phyloP scores from a whole-genome alignment of 805 yeast genomes.

The Candida succiphila region DNA sequence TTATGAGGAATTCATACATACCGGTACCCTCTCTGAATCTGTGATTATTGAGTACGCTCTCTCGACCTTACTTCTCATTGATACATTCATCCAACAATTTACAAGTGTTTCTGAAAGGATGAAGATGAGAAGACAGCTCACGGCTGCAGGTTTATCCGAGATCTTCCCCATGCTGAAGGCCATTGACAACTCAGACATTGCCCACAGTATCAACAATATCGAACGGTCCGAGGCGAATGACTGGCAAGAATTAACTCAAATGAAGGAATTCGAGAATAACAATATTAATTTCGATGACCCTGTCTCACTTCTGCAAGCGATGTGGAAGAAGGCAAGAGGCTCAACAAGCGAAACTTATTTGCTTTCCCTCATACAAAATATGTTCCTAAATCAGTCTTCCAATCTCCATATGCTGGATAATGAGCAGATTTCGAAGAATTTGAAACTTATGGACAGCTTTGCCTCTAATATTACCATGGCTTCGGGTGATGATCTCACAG shows the following conservation, averaged over 20 bases:
- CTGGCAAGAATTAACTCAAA: conserved; percentile 27
- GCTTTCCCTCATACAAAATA: conserved; percentile 55
- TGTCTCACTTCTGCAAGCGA: conserved; percentile 49
- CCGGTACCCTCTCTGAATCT: conserved; percentile 47
- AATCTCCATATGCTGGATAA: conserved; percentile 37
- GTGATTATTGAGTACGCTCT: conserved; percentile 47
- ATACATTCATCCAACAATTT: conserved; percentile 34
- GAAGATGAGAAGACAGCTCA: conserved; percentile 35
- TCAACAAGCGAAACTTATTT: conserved; percentile 52
- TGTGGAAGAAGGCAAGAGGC: conserved; percentile 48
- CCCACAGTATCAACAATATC: conserved; percentile 32
- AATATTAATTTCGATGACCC: conserved; percentile 62
- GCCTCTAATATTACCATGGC: conserved; percentile 45
- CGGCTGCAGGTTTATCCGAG: conserved; percentile 29
- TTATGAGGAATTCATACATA: conserved; percentile 61
- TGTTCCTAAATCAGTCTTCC: conserved; percentile 39
- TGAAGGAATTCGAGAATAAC: conserved; percentile 26
- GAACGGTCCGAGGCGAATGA: conserved; percentile 31
- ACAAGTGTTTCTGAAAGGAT: conserved; percentile 29
- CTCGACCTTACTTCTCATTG: conserved; percentile 39
- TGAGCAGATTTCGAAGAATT: conserved; percentile 34
- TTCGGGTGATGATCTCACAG: conserved; percentile 46
- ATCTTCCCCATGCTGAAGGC: conserved; percentile 26
- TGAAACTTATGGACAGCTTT: conserved; percentile 44
- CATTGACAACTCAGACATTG: conserved; percentile 30